Conservation (phyloP, 805 yeast species). For the Saccharomycopsis olivae region DNA sequence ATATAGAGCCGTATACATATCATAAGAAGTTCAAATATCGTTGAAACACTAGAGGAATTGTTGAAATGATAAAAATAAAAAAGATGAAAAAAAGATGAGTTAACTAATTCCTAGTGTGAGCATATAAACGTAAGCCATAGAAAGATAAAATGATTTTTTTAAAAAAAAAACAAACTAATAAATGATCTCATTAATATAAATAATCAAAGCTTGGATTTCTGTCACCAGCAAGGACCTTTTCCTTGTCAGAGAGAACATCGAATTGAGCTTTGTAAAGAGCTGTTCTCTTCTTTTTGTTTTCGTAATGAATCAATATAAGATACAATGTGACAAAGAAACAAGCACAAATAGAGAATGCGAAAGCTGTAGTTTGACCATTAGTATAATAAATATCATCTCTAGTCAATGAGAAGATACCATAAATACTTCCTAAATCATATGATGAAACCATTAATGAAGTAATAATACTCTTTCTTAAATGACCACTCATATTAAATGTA, state of each 20-base stretch:
- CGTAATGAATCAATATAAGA: conserved; percentile 23
- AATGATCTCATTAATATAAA: conserved; percentile 4
- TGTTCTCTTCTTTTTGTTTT: conserved; percentile 22
- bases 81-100: too few species aligned
- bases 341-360: conserved; percentile 36
- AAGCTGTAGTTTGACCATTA: neutral
- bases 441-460: conserved; percentile 56
- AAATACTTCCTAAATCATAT: conserved; percentile 63
- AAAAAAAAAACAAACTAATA: neutral
- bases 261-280: conserved; percentile 9
- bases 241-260: conserved; percentile 6
- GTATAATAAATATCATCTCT: neutral
- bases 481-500: conserved; percentile 52
- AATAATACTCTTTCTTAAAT: conserved; percentile 46
- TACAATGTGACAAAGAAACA: conserved; percentile 28
- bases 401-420: conserved; percentile 39
- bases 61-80: too few species aligned
- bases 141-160: neutral
- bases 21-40: too few species aligned
- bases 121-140: neutral
- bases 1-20: too few species aligned
- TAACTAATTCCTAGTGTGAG: too few species aligned
- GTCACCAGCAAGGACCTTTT: conserved; percentile 14
- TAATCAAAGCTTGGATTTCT: conserved; percentile 16
- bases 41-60: too few species aligned